Base-by-base conservation (phyloP, 2,329 filamentous ascomycete genomes). In the Chaetomium sp. region DNA sequence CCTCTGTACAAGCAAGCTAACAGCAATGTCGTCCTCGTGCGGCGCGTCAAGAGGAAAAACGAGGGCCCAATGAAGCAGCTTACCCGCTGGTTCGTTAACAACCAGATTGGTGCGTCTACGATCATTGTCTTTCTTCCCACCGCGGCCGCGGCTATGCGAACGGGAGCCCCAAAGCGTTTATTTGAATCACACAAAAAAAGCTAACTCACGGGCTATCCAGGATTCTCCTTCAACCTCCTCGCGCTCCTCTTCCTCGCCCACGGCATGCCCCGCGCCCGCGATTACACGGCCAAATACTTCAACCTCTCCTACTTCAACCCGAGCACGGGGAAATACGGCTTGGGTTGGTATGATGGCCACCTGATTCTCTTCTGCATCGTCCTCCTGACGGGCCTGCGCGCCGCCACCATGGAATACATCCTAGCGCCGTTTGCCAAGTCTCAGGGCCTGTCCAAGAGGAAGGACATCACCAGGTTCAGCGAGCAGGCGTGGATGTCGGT, bases 401-500 rank as follows among this genome's bases (percentile, higher is more conserved):
- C 90, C 41, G 84, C 83, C 52, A 77, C 82, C 55, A 95, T 97
- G 83, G 91, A 96, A 69, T 94, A 95, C 74, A 66, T 95, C 10
- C 79, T 97, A 51, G 83, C 84, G 19, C 94, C 92, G 6, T 72
- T 95, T 54, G 91, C 88, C 44, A 84, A 82, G 61, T 74, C 77
- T 48, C 79, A 81, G 60, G 92, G 92, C 38, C 81, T 96, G 64
- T 79, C 80, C 64, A 88, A 86, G 67, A 79, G 77, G 68, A 96
- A 96, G 74, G 83, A 84, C 47, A 76, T 87, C 57, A 82, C 89
- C 49, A 82, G 94, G 56, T 95, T 97, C 73, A 90, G 90, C 59
- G 94, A 99, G 74, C 94, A 99, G 74, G 89, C 86, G 47, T 97
- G 92, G 89, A 78, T 96, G 68, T 74, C 95, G 55, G 71, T 94